Evolutionary conservation across 352 stramenopile species (phyloP), one percentile per base, ranked within the genome.

Genomic region (Phytophthora sp.): DNA sequence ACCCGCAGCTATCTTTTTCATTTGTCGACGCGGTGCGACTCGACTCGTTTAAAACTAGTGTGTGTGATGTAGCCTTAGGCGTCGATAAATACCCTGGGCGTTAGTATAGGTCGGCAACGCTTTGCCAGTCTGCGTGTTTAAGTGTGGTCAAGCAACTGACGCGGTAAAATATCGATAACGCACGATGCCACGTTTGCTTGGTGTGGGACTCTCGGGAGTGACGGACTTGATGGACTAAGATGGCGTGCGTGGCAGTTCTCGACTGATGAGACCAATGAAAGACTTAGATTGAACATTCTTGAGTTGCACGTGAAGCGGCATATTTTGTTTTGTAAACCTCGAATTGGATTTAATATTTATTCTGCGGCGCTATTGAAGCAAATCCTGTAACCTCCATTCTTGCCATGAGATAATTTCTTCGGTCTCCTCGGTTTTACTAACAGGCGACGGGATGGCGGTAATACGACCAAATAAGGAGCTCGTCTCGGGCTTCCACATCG

Each of bases 391-490:
- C 45, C 15, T 55, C 69, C 59, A 77, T 35, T 68, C 45, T 30
- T 67, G 56, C 69, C 58, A 73, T 30, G 23, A 3, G 42, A 55
- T 5, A 23, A 7, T 27, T 8, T 52, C 16, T 38, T 66, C 21
- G 16, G 20, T 26, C 11, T 55, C 35, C 3, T 50, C 30, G 4
- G 29, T 45, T 31, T 7, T 52, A 15, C 5, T 6, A 41, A 12
- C 30, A 39, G 31, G 27, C 4, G 49, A 24, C 13, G 15, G 26
- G 15, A 15, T 66, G 12, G 42, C n/a, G 3, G 55, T 11, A 2
- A 15, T n/a, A 3, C 27, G 21, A 29, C 2, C 35, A 33, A 88
- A 77, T 18, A 90, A 69, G 8, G 66, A 84, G 66, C 77, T 88
- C 2, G 67, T 77, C 4, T 78, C 45, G 0, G 76, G 71, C 16